Conservation (phyloP, 2,329 filamentous ascomycete species). For the Penicillium frequentans region DNA sequence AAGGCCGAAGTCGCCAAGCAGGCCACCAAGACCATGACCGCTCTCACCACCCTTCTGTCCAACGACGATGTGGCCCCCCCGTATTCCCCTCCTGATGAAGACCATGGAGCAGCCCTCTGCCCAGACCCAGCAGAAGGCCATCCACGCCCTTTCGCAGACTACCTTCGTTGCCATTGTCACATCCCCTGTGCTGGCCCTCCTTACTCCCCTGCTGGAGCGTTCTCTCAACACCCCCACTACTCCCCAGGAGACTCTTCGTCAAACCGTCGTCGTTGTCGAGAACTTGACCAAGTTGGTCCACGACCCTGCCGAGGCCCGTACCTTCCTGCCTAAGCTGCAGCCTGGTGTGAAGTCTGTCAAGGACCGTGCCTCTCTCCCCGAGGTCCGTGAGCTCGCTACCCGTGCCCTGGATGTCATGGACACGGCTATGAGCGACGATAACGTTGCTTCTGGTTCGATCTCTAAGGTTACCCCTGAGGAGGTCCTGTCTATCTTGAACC, state of each 20-base stretch:
- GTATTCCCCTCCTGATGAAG: slow-evolving; percentile 88
- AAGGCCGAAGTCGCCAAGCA: slow-evolving; percentile 84
- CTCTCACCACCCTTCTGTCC: slow-evolving; percentile 82
- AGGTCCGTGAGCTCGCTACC: slow-evolving; percentile 86
- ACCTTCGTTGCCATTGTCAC: slow-evolving; percentile 98
- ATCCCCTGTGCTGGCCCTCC: slow-evolving; percentile 87
- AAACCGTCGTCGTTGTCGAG: slow-evolving; percentile 94
- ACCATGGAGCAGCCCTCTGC: slow-evolving; percentile 93
- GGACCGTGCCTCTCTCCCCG: slow-evolving; percentile 85
- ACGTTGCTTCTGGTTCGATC: slow-evolving; percentile 56
- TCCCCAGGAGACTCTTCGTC: slow-evolving; percentile 88
- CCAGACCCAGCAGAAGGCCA: slow-evolving; percentile 88
- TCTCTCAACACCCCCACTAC: slow-evolving; percentile 90
- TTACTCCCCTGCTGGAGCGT: slow-evolving; percentile 92
- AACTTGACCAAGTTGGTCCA: slow-evolving; percentile 98
- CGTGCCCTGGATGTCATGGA: slow-evolving; percentile 84
- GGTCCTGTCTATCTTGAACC: slow-evolving; percentile 71
- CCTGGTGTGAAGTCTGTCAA: slow-evolving; percentile 89
- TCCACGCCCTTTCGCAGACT: slow-evolving; percentile 93
- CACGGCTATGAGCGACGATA: slow-evolving; percentile 79
- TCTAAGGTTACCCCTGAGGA: slow-evolving; percentile 68
- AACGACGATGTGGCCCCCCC: slow-evolving; percentile 96
- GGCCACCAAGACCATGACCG: slow-evolving; percentile 87
- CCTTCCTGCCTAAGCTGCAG: slow-evolving; percentile 90
- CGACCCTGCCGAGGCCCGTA: slow-evolving; percentile 88